Evolutionary conservation across 164 flowering plant genomes (phyloP).

Genomic region (Paratinospora sagittata): DNA sequence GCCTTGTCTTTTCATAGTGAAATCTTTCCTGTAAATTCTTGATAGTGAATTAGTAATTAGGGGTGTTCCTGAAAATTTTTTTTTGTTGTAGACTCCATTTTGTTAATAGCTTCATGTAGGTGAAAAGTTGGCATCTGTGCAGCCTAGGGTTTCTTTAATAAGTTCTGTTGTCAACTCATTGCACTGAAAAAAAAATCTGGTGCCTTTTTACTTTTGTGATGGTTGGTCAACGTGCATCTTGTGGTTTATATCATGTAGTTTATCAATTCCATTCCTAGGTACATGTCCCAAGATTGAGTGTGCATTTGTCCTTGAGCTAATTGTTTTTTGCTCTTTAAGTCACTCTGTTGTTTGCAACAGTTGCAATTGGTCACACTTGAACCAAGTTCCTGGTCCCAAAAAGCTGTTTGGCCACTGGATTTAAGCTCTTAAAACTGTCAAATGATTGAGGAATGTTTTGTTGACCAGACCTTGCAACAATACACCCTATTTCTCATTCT

Average conservation of each 20-base stretch:
- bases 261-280: too few species aligned
- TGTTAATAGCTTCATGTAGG: neutral
- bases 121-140: neutral
- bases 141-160: neutral
- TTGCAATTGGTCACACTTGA: neutral
- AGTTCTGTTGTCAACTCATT: neutral
- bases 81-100: neutral
- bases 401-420: too few species aligned
- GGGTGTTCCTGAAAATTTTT: neutral
- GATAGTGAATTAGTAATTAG: neutral
- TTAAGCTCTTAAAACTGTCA: neutral
- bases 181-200: neutral
- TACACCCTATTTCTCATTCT: neutral
- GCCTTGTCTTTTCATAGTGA: neutral
- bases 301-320: neutral
- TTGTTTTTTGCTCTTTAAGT: neutral
- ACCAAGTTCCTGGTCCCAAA: neutral
- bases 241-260: neutral
- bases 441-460: neutral
- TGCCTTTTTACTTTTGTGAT: neutral
- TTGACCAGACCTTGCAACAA: neutral
- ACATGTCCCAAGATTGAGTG: neutral
- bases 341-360: neutral
- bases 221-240: neutral
- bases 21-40: neutral